Percentiles rank a stretch among this genome's conserved stretches.
Conservation (phyloP, 768 basidiomycete species). For the Leccinum disarticulatum region DNA sequence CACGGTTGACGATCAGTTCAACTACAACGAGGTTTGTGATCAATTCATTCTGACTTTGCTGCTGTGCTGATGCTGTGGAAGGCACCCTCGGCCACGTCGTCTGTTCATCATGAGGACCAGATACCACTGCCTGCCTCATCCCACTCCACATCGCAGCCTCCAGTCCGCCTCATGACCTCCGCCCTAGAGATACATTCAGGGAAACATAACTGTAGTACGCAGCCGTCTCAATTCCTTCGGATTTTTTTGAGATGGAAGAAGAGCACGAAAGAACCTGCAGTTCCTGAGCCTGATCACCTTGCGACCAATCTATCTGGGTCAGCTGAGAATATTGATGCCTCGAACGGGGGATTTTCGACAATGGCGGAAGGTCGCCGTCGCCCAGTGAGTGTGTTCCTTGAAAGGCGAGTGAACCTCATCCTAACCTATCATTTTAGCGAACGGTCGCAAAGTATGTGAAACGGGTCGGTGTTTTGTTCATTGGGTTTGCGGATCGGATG, state of each 20-base stretch:
- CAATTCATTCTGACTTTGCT: not conserved
- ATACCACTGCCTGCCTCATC: not conserved
- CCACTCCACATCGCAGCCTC: not conserved
- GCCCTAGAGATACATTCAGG: not conserved
- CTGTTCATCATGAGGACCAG: not conserved
- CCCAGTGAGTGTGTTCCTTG: not conserved
- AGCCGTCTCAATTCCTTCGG: not conserved
- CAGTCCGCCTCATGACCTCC: not conserved
- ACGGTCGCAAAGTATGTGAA: not conserved
- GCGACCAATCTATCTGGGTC: not conserved
- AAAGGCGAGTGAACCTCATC: too few relatives aligned
- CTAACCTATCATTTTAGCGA: not conserved
- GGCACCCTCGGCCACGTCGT: not conserved
- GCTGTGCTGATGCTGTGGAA: not conserved
- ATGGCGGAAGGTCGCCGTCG: not conserved
- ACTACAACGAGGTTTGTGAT: not conserved
- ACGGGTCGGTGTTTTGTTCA: not conserved
- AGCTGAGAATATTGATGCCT: not conserved
- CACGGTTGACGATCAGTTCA: not conserved
- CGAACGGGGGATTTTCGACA: not conserved
- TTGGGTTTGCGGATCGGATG: not conserved
- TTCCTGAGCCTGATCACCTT: not conserved
- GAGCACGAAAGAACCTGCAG: not conserved
- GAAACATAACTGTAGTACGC: not conserved
- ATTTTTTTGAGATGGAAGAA: not conserved